phyloP scores from a whole-genome alignment of 352 stramenopile species.

The Blastocystis sp. region DNA sequence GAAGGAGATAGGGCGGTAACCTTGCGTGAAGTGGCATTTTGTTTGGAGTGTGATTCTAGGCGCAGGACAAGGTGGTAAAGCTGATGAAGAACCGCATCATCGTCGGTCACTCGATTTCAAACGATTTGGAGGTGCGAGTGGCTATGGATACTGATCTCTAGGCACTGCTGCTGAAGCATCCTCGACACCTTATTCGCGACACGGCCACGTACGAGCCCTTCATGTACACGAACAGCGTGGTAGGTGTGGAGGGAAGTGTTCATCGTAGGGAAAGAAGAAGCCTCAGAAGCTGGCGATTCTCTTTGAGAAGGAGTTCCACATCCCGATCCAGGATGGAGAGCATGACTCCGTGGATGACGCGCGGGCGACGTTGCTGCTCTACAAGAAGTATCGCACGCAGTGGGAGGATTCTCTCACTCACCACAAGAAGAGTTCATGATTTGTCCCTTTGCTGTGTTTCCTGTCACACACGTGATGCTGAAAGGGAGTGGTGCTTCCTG shows the following conservation, averaged over 20 bases:
- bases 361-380: conserved; percentile 74
- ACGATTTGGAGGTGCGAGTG: conserved; percentile 78
- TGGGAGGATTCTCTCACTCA: conserved; percentile 65
- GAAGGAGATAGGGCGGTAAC: conserved; percentile 67
- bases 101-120: conserved; percentile 83
- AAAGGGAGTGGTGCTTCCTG: no score
- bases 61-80: conserved; percentile 77
- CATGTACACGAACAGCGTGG: conserved; percentile 10
- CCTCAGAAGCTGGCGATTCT: conserved; percentile 82
- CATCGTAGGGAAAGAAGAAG: conserved; percentile 79
- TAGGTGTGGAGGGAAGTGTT: conserved; percentile 68
- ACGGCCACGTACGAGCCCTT: conserved; percentile 82
- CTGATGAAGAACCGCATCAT: conserved; percentile 82
- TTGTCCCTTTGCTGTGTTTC: not conserved
- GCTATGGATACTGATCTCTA: not conserved
- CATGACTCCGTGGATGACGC: conserved; percentile 77
- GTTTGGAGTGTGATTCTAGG: not conserved
- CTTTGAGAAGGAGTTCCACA: conserved; percentile 78
- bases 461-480: no score
- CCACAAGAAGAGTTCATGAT: not conserved
- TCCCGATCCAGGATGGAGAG: conserved; percentile 81
- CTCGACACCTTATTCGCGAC: conserved; percentile 80
- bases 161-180: conserved; percentile 82
- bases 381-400: conserved; percentile 75
- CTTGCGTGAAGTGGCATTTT: conserved; percentile 70